These are phyloP conservation scores for Sclerotinia borealis DNA, from an alignment of 2,329 filamentous ascomycete genomes.

Conservation along the genomic window DNA sequence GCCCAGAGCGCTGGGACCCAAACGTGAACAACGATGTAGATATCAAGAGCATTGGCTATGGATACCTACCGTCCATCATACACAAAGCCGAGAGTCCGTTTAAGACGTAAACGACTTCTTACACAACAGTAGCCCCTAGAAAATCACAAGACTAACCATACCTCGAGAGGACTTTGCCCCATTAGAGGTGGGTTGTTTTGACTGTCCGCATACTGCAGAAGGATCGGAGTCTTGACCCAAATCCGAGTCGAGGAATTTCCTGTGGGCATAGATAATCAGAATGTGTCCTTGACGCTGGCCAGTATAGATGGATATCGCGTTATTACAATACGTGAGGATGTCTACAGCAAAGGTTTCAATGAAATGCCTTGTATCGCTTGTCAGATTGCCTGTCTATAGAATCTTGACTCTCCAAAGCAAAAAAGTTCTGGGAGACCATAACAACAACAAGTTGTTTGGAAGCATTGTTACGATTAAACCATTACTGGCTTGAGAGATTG, in stretches of 20 bases:
- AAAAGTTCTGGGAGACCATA: no score
- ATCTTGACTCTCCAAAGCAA: no score
- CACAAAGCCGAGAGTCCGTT: slow-evolving; percentile 60
- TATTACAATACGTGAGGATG: neutral
- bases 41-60: slow-evolving; percentile 46
- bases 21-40: neutral
- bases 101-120: slow-evolving; percentile 43
- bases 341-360: neutral
- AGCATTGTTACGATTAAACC: no score
- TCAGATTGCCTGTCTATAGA: no score
- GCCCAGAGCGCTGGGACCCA: no score
- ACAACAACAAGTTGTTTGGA: no score
- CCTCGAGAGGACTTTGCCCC: slow-evolving; percentile 14
- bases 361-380: neutral
- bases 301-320: slow-evolving; percentile 5
- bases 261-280: slow-evolving; percentile 12
- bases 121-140: neutral
- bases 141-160: neutral
- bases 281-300: slow-evolving; percentile 8
- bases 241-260: neutral
- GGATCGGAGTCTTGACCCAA: neutral
- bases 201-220: slow-evolving; percentile 23
- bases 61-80: slow-evolving; percentile 73
- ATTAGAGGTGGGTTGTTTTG: slow-evolving; percentile 15
- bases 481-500: no score